Base-by-base conservation (phyloP, 2,329 filamentous ascomycete genomes). In the Xylaria sp. region DNA sequence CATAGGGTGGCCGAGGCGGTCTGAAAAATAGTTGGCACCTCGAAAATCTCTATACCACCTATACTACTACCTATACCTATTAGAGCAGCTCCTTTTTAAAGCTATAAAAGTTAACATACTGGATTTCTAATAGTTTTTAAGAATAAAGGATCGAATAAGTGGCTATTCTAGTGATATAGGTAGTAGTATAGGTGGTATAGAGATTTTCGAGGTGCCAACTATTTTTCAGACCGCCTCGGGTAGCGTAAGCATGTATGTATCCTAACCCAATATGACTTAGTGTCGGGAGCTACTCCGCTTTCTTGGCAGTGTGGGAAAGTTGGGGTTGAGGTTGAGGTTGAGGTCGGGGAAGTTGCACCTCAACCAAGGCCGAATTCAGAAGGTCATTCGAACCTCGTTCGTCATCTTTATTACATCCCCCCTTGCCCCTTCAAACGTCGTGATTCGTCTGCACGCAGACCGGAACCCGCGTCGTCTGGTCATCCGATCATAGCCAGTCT, bases 311-410 rank as follows among this genome's bases (percentile, higher is more conserved):
- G 58, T 31, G 42, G 51, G 67, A 71, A 72, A 71, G 65, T 72
- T 70, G 70, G 71, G 70, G 70, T 69, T 64, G 64, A 56, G 43
- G 65, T 72, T 70, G 70, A 70, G 70, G 70, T 69, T 64, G 64
- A 56, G 43, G 54, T 66, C 57, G 60, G 63, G 65, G 65, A 57
- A 63, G 49, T 33, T 15, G 49, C 49, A 14, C 28, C 47, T 11
- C 28, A 64, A n/a, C n/a, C n/a, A n/a, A n/a, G n/a, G 28, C 57
- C 58, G 37, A 59, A 65, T 62, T 28, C 1, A 62, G 62, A 58
- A 65, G 59, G 59, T 65, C 54, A 38, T 59, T 65, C 54, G 62
- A 58, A 65, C 54, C 54, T 65, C 54, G 45, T 59, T 65, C 54
- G 55, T 59, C 59, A 35, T 51, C 45, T 19, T 25, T 55, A 21